These are phyloP conservation scores for Acer saccharum DNA, from an alignment of 345 rosid genomes.

Conservation along the genomic window DNA sequence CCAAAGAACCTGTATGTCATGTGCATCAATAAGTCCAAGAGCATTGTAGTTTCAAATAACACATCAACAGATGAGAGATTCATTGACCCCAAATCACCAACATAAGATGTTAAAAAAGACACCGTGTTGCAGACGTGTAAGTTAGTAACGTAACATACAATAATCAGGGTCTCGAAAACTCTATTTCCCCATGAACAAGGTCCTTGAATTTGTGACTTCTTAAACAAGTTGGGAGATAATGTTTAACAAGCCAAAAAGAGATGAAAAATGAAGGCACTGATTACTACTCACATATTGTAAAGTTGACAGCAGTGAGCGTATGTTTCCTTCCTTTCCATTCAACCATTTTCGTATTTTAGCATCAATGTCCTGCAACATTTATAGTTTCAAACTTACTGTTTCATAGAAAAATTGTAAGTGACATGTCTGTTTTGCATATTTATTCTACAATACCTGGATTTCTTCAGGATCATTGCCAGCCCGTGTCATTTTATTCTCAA, in stretches of 20 bases:
- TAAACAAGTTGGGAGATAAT: not conserved
- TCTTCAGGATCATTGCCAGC: conserved; percentile 39
- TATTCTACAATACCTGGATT: conserved; percentile 43
- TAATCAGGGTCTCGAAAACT: not conserved
- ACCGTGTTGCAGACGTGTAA: not conserved
- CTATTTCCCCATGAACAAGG: not conserved
- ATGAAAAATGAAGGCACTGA: not conserved
- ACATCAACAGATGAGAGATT: not conserved
- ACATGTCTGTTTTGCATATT: conserved; percentile 1
- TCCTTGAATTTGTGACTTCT: not conserved
- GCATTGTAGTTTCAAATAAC: not conserved
- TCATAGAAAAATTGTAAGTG: conserved; percentile 1
- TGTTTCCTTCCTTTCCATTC: conserved; percentile 78
- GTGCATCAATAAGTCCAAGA: not conserved
- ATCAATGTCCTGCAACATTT: conserved; percentile 56
- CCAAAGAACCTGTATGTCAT: conserved; percentile 73
- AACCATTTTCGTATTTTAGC: conserved; percentile 75
- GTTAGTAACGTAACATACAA: not conserved
- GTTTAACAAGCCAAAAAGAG: not conserved
- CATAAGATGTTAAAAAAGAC: not conserved
- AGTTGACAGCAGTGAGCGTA: conserved; percentile 90
- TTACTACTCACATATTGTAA: conserved; percentile 74
- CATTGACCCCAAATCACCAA: not conserved
- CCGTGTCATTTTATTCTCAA: conserved; percentile 35
- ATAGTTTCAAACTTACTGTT: conserved; percentile 14